Evolutionary conservation across 192 early-diverging fungal species (phyloP).

Genomic region (Lunasporangiospora selenospora): DNA sequence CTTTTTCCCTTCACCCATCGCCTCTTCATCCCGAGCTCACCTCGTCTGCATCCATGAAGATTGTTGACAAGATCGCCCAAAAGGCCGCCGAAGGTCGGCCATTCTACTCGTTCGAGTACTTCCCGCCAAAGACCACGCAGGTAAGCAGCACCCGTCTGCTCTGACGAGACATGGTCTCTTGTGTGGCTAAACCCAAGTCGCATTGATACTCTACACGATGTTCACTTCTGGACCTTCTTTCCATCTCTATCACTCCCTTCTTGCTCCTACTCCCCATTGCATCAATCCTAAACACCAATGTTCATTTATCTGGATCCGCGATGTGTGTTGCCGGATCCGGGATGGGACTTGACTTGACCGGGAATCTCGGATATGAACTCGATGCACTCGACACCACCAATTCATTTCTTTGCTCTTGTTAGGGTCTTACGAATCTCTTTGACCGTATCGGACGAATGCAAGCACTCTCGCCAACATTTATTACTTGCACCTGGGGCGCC

Average conservation of each 20-base stretch:
- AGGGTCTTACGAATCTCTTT: conserved; percentile 83
- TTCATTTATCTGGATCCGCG: conserved; percentile 33
- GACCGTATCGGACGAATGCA: conserved; percentile 87
- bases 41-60: conserved; percentile 54
- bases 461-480: conserved; percentile 73
- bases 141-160: too few species aligned
- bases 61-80: conserved; percentile 69
- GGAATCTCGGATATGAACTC: too few species aligned
- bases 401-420: conserved; percentile 8
- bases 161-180: background rate
- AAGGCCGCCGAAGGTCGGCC: conserved; percentile 64
- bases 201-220: conserved; percentile 18
- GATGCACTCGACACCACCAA: too few species aligned
- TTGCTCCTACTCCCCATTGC: background rate
- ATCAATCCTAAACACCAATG: background rate
- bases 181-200: conserved; percentile 2
- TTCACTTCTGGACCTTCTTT: conserved; percentile 46
- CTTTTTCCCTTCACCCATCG: background rate
- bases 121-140: conserved; percentile 89
- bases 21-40: background rate
- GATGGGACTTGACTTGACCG: too few species aligned
- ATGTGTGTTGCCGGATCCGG: background rate
- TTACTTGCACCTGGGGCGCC: conserved; percentile 88
- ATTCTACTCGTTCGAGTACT: conserved; percentile 91
- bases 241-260: background rate